Conservation (phyloP, 345 rosid genomes). For the Hibiscus trionum region DNA sequence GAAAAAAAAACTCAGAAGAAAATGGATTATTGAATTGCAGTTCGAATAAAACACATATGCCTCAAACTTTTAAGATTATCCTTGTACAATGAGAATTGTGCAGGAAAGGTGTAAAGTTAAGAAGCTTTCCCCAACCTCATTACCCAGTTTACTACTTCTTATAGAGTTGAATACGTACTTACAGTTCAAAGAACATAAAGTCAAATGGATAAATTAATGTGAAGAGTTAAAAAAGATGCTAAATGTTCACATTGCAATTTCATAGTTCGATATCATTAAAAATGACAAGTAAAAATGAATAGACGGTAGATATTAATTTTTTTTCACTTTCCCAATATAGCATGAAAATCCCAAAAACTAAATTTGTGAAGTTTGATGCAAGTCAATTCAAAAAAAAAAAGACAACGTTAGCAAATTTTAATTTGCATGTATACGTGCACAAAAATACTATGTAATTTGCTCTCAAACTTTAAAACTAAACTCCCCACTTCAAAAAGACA, state of each 20-base stretch:
- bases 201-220: background rate
- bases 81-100: background rate
- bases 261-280: background rate
- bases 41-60: conserved; percentile 6
- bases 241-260: background rate
- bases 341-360: background rate
- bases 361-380: background rate
- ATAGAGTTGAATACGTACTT: background rate
- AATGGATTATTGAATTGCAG: background rate
- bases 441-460: background rate
- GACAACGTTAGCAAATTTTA: background rate
- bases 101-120: background rate
- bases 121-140: background rate
- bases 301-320: no score
- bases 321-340: background rate
- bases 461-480: conserved; percentile 1
- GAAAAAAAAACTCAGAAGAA: background rate
- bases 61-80: conserved; percentile 7
- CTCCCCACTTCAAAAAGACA: conserved; percentile 9
- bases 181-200: background rate
- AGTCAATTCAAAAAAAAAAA: background rate
- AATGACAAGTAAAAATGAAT: no score
- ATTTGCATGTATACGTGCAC: background rate
- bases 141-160: background rate
- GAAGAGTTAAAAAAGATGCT: background rate